Conservation (phyloP, 1,284 basidiomycete species). For the Trichosporon coremiiforme region DNA sequence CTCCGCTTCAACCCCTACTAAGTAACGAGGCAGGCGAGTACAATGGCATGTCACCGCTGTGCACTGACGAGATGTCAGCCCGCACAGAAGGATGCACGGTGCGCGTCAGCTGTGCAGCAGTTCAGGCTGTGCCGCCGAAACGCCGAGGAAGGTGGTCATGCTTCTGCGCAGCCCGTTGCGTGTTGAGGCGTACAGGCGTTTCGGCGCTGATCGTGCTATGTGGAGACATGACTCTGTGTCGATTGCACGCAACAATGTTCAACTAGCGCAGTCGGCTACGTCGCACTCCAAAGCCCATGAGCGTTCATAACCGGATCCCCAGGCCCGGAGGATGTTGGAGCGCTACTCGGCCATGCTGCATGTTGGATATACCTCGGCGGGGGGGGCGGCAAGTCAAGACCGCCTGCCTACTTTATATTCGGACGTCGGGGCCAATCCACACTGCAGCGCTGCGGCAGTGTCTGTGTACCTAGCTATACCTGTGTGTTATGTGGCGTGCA, state of each 20-base stretch:
- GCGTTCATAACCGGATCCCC: neutral
- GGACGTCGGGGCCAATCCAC: neutral
- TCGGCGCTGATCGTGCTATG: too few species aligned
- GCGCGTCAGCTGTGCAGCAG: neutral
- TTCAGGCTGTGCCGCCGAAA: too few species aligned
- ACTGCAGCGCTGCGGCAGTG: too few species aligned
- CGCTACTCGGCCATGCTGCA: neutral
- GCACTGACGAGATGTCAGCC: neutral
- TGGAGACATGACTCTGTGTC: too few species aligned
- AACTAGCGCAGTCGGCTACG: neutral
- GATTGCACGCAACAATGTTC: too few species aligned
- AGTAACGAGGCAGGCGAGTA: too few species aligned
- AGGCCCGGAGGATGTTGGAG: too few species aligned
- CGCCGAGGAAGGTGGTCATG: too few species aligned
- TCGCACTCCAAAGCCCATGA: neutral
- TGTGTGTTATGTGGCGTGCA: neutral
- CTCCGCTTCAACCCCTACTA: neutral
- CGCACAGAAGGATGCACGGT: neutral
- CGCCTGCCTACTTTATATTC: neutral
- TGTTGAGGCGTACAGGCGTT: too few species aligned
- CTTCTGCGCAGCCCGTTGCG: too few species aligned
- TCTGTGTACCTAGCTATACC: neutral
- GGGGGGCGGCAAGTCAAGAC: neutral
- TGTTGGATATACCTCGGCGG: neutral
- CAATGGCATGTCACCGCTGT: neutral